Conservation (phyloP, 192 early-diverging fungal species). For the Coemansia sp. region DNA sequence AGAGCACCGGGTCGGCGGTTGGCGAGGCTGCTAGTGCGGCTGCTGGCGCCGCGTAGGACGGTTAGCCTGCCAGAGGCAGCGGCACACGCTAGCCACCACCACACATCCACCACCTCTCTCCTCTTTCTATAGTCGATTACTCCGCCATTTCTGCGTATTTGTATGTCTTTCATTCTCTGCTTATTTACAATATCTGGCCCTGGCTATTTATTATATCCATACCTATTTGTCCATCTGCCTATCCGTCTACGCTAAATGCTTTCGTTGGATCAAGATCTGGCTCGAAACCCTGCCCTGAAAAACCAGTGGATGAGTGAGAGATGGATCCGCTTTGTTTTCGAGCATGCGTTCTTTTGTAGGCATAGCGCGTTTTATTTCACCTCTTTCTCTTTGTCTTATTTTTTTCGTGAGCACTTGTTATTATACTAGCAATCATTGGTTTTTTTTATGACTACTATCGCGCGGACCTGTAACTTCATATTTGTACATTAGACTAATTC, state of each 20-base stretch:
- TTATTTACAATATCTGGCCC: no score
- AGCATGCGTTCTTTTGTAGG: no score
- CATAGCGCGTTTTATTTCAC: no score
- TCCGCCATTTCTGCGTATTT: no score
- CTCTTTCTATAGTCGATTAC: neutral
- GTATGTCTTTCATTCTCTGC: no score
- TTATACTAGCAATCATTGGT: neutral
- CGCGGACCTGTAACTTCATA: neutral
- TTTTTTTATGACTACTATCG: neutral
- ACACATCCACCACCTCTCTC: neutral
- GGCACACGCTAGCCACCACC: no score
- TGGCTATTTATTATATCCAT: no score
- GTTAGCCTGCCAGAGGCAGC: neutral
- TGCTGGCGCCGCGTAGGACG: neutral
- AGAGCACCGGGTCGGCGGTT: slow-evolving; percentile 28
- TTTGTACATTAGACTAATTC: neutral
- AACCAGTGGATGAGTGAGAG: neutral
- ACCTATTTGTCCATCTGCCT: neutral
- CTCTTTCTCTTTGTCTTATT: slow-evolving; percentile 2
- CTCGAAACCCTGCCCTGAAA: no score
- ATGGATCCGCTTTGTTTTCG: neutral
- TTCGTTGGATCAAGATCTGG: no score
- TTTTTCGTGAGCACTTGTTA: neutral
- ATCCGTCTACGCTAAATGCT: no score
- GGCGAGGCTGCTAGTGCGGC: neutral